Percentiles rank a stretch among this genome's conserved stretches.
Conservation (phyloP, 345 rosid genomes). For the Physaria fendleri region DNA sequence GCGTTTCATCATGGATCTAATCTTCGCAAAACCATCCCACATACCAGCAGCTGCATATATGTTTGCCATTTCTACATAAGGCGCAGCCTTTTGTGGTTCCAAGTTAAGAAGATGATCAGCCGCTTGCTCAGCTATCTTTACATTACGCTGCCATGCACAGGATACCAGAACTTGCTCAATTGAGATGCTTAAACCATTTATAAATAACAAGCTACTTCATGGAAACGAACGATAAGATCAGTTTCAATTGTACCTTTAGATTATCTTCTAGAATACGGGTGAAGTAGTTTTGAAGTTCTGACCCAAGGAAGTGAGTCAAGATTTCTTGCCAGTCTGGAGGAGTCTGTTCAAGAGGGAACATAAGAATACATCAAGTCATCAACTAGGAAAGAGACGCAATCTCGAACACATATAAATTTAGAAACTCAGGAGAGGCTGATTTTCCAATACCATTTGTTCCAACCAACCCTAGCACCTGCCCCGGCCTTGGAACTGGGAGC, state of each 20-base stretch:
- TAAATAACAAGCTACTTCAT: neutral
- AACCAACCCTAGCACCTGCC: constrained; percentile 98
- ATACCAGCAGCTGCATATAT: too few relatives aligned
- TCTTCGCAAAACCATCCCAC: too few relatives aligned
- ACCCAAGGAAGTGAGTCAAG: constrained; percentile 91
- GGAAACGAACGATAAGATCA: neutral
- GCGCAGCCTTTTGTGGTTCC: too few relatives aligned
- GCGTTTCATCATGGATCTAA: too few relatives aligned
- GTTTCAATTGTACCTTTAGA: constrained; percentile 51
- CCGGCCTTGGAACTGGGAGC: constrained; percentile 97
- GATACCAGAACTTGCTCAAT: neutral
- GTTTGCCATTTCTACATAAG: too few relatives aligned
- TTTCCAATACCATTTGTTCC: constrained; percentile 99
- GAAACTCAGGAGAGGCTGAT: constrained; percentile 31
- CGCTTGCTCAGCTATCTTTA: too few relatives aligned
- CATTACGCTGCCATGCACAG: constrained; percentile 39
- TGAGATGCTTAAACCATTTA: neutral
- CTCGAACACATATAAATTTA: neutral
- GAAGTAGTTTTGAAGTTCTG: constrained; percentile 94
- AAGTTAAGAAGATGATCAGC: too few relatives aligned
- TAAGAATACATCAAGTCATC: neutral
- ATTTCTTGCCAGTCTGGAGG: constrained; percentile 99
- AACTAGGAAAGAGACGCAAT: too few relatives aligned
- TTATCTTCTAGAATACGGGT: constrained; percentile 94
- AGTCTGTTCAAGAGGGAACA: constrained; percentile 41